Percentiles rank a stretch among this genome's conserved stretches.
Conservation (phyloP, 23 red algal species). For the Pyropia haitanensis region DNA sequence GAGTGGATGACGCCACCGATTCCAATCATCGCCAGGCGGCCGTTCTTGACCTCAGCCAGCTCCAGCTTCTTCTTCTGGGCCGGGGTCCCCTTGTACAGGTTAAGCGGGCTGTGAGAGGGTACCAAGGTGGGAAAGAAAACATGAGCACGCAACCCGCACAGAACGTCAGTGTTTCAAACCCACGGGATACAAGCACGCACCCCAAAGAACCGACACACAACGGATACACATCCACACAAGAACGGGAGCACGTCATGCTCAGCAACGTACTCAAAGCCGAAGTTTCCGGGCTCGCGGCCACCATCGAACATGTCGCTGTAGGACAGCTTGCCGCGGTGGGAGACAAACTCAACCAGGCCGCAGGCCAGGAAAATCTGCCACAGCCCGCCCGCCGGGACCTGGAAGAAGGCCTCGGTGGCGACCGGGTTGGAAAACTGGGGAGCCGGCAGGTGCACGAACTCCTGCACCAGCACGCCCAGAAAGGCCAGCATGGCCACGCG, state of each 20-base stretch:
- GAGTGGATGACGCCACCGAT: conserved; percentile 75
- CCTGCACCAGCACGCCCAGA: conserved; percentile 70
- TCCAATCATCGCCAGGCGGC: conserved; percentile 84
- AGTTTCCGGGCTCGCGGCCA: conserved; percentile 61
- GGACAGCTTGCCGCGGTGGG: conserved; percentile 58
- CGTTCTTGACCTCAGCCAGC: conserved; percentile 82
- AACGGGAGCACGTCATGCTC: no score
- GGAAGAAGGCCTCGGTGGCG: conserved; percentile 63
- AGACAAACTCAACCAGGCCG: conserved; percentile 64
- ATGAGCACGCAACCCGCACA: no score
- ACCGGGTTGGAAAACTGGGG: conserved; percentile 46
- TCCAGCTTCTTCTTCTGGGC: conserved; percentile 32
- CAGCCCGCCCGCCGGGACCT: conserved; percentile 69
- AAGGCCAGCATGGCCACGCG: conserved; percentile 90
- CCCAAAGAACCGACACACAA: no score
- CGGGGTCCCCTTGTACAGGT: conserved; percentile 22
- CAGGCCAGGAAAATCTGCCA: conserved; percentile 91
- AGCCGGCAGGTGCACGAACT: conserved; percentile 56
- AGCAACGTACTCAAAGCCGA: conserved; percentile 36
- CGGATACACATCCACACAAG: no score
- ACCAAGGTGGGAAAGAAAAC: no score
- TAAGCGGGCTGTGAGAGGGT: conserved; percentile 49
- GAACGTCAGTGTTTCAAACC: no score
- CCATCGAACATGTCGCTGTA: conserved; percentile 70
- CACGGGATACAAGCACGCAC: no score